Evolutionary conservation across 208 protist species (phyloP), one percentile per base, ranked within the genome.

Genomic region (Crithidia fasciculata): DNA sequence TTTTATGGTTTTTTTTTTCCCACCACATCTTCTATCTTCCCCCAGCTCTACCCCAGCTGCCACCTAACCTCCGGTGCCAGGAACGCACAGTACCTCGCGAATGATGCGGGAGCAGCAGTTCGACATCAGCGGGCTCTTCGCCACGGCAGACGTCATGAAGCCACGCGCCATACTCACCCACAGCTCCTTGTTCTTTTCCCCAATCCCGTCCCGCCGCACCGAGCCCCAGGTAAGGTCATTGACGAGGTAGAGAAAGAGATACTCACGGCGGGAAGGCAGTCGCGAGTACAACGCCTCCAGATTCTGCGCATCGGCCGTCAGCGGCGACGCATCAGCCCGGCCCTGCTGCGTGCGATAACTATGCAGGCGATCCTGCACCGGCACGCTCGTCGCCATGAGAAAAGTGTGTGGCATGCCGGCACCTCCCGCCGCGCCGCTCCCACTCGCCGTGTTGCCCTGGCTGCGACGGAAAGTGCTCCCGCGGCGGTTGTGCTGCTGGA

Each of bases 61-160:
- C 10, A 70, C 28, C 52, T 40, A 57, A 15, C 41, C 19, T 16
- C 28, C 55, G 18, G 13, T 15, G 3, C 43, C n/a, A 1, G 71
- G 67, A 0, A 83, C 54, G 57, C 87, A 92, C 3, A 92, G 49
- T 44, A 92, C 81, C 57, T 92, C 78, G 6, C 70, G 67, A 44
- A 89, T 74, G 5, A 89, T 68, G 18, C 87, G 83, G 2, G 87
- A 82, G 72, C 84, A 87, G 74, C 83, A 92, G 71, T 77, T 70
- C 28, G 69, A 67, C 64, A 92, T 57, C 37, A 92, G 74, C 3
- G 87, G 87, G 44, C 84, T 86, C 54, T 85, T 78, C 2, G 78
- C 82, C 40, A 89, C 16, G 8, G 84, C 75, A 0, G 75, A 85
- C 2, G 65, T 80, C 72, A 81, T 76, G 53, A 92, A 83, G 40